Evolutionary conservation across 805 yeast genomes (phyloP).

Genomic region (Candida boleticola): DNA sequence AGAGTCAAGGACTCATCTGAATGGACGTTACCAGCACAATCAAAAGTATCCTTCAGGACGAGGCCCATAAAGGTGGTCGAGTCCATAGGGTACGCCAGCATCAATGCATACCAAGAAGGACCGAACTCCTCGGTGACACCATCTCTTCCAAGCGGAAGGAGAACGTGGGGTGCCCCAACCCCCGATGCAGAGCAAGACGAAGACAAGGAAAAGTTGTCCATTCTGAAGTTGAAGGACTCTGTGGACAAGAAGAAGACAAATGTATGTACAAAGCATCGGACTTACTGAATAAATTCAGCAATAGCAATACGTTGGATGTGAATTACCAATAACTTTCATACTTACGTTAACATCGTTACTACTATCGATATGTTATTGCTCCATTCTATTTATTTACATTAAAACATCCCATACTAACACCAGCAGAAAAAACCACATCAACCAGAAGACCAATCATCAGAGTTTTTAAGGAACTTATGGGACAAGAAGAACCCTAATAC

Average conservation of each 20-base stretch:
- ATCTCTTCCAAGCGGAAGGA: constrained; percentile 7
- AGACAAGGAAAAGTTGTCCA: constrained; percentile 4
- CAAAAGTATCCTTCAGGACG: constrained; percentile 23
- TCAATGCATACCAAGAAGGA: constrained; percentile 17
- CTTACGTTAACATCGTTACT: too few relatives aligned
- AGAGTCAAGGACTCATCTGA: constrained; percentile 51
- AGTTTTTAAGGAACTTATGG: constrained; percentile 12
- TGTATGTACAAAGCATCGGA: not conserved
- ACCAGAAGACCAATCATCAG: constrained; percentile 5
- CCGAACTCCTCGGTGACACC: not conserved
- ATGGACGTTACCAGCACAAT: constrained; percentile 45
- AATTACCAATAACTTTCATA: too few relatives aligned
- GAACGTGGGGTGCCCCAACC: constrained; percentile 16
- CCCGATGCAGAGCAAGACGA: constrained; percentile 3
- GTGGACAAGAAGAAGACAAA: constrained; percentile 1
- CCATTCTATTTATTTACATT: not conserved
- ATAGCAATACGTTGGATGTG: too few relatives aligned
- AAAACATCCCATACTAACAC: not conserved
- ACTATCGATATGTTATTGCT: too few relatives aligned
- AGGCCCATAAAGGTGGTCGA: constrained; percentile 21
- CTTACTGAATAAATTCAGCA: too few relatives aligned
- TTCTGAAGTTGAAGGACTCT: constrained; percentile 8
- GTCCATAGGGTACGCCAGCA: constrained; percentile 42
- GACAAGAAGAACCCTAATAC: constrained; percentile 9
- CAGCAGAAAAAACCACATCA: not conserved